Base-by-base conservation (phyloP, 148 eudicot genomes). In the Rhododendron henanense region DNA sequence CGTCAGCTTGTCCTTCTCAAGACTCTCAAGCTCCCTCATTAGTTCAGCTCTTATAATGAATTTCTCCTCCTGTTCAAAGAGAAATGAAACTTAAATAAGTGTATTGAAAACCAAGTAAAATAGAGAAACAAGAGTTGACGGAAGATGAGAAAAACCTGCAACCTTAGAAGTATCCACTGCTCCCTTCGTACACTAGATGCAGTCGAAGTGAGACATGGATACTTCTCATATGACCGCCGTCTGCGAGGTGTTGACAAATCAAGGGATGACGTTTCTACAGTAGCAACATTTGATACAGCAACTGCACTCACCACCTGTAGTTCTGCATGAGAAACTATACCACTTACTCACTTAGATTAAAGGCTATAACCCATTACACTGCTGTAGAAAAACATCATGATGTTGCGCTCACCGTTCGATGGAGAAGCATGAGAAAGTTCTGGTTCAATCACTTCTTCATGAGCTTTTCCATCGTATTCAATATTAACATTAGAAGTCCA, bases 31-130 rank as follows among this genome's bases (percentile, higher is more conserved):
- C 92, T 93, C 94, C 83, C 94, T 91, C 53, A 89, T 94, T 53
- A 97, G 90, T 90, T 95, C 99, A 59, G 94, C 87, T 92, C 90
- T 95, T 74, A 97, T 84, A 35, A 97, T 88, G 88, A 95, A 89
- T 91, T 92, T 94, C 86, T 94, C 98, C 65, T 89, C 94, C 98
- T 97, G 87, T 53, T 81, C 88, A 87, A 88, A 83, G 50, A 74
- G 69, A 77, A 80, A 74, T 23, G 10, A 67, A 69, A 81, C 7
- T 31, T 19, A 65, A 7, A 25, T 45, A 16, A 61, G 63, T 18
- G 28, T 50, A 84, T 15, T 21, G 23, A 11, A 73, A 31, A 74
- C 76, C 51, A 23, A 53, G 44, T 48, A 69, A 83, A 80, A 45
- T 37, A 84, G 84, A 84, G 44, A 78, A 87, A 53, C 44, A 44